These are phyloP conservation scores for Cryphonectria radicalis DNA, from an alignment of 2,329 filamentous ascomycete genomes.

Conservation along the genomic window DNA sequence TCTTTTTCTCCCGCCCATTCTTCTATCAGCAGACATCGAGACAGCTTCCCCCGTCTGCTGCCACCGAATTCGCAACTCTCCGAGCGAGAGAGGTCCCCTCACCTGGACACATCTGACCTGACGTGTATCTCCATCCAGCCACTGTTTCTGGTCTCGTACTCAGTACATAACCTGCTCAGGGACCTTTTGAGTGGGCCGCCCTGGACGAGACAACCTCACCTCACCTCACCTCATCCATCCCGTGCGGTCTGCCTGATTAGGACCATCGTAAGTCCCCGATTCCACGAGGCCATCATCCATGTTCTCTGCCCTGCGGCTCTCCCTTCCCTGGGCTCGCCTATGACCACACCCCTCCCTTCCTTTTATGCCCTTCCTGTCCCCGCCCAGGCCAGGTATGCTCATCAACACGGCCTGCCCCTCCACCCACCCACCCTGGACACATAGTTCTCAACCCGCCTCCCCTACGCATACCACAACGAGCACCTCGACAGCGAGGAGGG, in stretches of 20 bases:
- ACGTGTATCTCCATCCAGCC: not conserved
- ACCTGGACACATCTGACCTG: not conserved
- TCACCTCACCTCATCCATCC: conserved; percentile 11
- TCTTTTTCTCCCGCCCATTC: no score
- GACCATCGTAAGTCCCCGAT: not conserved
- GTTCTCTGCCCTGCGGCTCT: conserved; percentile 3
- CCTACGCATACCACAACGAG: not conserved
- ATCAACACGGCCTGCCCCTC: not conserved
- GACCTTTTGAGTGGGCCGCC: not conserved
- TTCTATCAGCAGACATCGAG: not conserved
- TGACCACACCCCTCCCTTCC: no score
- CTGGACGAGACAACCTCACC: not conserved
- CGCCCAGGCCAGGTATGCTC: conserved; percentile 7
- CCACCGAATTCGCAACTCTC: not conserved
- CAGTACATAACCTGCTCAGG: not conserved
- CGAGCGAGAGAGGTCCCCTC: not conserved
- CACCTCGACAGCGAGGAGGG: not conserved
- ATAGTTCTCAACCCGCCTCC: not conserved
- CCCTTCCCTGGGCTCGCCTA: not conserved
- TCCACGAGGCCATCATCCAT: not conserved
- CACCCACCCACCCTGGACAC: not conserved
- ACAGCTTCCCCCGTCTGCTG: not conserved
- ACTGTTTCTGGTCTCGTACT: not conserved
- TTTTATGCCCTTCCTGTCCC: conserved; percentile 5
- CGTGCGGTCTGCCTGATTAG: conserved; percentile 10